Conservation (phyloP, 2,329 filamentous ascomycete genomes). For the Nigrospora sphaerica region DNA sequence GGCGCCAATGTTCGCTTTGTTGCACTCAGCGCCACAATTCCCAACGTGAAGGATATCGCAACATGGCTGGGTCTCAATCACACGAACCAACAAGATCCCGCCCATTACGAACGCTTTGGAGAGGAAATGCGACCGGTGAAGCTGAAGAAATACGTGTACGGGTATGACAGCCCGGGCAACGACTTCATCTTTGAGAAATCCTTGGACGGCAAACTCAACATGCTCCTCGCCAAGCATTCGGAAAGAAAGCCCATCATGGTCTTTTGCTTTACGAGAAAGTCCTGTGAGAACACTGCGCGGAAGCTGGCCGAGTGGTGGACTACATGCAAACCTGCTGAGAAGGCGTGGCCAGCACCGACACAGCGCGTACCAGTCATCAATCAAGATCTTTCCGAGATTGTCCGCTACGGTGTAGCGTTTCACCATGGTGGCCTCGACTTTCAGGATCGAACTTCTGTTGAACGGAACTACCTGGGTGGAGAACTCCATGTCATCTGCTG, state of each 20-base stretch:
- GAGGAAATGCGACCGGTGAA: slow-evolving; percentile 76
- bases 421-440: slow-evolving; percentile 71
- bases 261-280: slow-evolving; percentile 73
- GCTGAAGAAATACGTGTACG: slow-evolving; percentile 69
- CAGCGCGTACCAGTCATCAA: slow-evolving; percentile 44
- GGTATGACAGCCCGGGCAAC: slow-evolving; percentile 57
- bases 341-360: slow-evolving; percentile 57
- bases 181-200: slow-evolving; percentile 71
- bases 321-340: slow-evolving; percentile 38
- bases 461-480: slow-evolving; percentile 61
- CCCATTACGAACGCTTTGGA: slow-evolving; percentile 62
- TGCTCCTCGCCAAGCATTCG: slow-evolving; percentile 60
- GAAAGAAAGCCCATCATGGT: slow-evolving; percentile 72
- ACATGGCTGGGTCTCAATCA: slow-evolving; percentile 67
- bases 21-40: slow-evolving; percentile 76
- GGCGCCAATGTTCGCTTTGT: slow-evolving; percentile 71
- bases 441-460: slow-evolving; percentile 58
- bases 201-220: slow-evolving; percentile 58
- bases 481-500: slow-evolving; percentile 79
- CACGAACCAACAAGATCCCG: slow-evolving; percentile 53
- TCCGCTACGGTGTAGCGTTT: slow-evolving; percentile 60
- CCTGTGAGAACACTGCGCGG: slow-evolving; percentile 60
- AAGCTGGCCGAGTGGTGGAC: slow-evolving; percentile 61
- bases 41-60: slow-evolving; percentile 75
- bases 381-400: slow-evolving; percentile 48